Evolutionary conservation across 371 early-diverging fungal species (phyloP).

Genomic region (Mortierella sp.): DNA sequence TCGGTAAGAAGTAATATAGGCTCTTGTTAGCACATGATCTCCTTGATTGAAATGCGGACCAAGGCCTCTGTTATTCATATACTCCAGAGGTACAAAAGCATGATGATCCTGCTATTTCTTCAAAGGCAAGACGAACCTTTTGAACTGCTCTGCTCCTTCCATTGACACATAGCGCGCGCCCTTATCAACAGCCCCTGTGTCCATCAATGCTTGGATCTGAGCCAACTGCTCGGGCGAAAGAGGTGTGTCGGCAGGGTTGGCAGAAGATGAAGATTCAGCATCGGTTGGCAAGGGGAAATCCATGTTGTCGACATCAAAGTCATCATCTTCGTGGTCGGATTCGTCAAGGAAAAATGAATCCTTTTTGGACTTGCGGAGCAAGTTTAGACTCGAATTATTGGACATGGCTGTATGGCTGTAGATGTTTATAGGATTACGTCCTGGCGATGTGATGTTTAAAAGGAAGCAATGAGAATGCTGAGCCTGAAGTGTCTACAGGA

Average conservation of each 20-base stretch:
- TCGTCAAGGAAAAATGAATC: constrained; percentile 47
- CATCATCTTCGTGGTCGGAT: constrained; percentile 42
- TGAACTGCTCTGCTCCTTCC: constrained; percentile 52
- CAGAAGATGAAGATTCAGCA: constrained; percentile 15
- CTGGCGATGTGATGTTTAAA: background rate
- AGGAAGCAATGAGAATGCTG: too few species aligned
- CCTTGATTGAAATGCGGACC: background rate
- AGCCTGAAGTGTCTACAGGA: too few species aligned
- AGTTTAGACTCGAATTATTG: constrained; percentile 41
- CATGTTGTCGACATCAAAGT: constrained; percentile 76
- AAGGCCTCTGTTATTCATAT: background rate
- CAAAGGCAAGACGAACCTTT: constrained; percentile 25
- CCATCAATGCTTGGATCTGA: constrained; percentile 49
- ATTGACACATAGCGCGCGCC: constrained; percentile 45
- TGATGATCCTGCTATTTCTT: background rate
- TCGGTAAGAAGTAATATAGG: background rate
- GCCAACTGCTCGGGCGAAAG: constrained; percentile 39
- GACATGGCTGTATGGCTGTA: constrained; percentile 31
- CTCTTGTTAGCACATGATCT: background rate
- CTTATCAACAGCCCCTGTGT: constrained; percentile 35
- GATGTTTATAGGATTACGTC: background rate
- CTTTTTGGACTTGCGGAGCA: constrained; percentile 47
- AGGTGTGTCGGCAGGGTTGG: constrained; percentile 20
- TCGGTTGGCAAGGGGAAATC: constrained; percentile 72
- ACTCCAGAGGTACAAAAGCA: background rate